Percentiles rank a stretch among this genome's conserved stretches.
Conservation (phyloP, 108 stramenopile species). For the Thalassiosira profunda region DNA sequence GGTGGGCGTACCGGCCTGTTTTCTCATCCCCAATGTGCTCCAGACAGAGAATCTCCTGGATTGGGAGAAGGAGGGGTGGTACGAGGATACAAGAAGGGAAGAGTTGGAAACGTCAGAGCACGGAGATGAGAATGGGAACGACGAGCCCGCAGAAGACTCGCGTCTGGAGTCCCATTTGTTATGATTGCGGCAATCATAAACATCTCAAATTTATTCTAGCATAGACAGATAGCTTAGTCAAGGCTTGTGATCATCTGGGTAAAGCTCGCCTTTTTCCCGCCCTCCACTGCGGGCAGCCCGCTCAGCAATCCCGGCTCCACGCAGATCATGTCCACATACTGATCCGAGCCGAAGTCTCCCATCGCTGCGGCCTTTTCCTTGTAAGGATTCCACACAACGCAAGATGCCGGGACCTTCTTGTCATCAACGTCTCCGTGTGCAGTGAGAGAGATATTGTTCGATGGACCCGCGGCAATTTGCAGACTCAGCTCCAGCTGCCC, state of each 20-base stretch:
- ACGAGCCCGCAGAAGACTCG: too few species aligned
- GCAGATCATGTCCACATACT: constrained; percentile 86
- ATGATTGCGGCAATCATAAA: too few species aligned
- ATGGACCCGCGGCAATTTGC: constrained; percentile 46
- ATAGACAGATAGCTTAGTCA: too few species aligned
- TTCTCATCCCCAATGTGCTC: constrained; percentile 38
- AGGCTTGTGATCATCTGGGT: constrained; percentile 58
- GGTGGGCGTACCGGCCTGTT: constrained; percentile 35
- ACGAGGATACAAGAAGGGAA: too few species aligned
- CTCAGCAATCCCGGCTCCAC: constrained; percentile 79
- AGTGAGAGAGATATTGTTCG: constrained; percentile 35
- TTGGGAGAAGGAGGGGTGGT: constrained; percentile 46
- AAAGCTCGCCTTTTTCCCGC: constrained; percentile 55
- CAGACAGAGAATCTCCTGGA: constrained; percentile 45
- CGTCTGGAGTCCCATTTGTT: too few species aligned
- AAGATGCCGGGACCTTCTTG: constrained; percentile 47
- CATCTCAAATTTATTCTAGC: too few species aligned
- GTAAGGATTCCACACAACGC: constrained; percentile 60
- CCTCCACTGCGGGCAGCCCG: constrained; percentile 40
- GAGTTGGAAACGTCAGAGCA: too few species aligned
- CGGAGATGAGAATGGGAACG: too few species aligned
- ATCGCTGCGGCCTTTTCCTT: constrained; percentile 70
- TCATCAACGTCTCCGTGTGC: constrained; percentile 61
- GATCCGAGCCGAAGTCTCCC: constrained; percentile 79
- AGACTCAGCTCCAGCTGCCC: constrained; percentile 59